phyloP scores from a whole-genome alignment of 73 alveolate genomes.

The Loxodes magnus region DNA sequence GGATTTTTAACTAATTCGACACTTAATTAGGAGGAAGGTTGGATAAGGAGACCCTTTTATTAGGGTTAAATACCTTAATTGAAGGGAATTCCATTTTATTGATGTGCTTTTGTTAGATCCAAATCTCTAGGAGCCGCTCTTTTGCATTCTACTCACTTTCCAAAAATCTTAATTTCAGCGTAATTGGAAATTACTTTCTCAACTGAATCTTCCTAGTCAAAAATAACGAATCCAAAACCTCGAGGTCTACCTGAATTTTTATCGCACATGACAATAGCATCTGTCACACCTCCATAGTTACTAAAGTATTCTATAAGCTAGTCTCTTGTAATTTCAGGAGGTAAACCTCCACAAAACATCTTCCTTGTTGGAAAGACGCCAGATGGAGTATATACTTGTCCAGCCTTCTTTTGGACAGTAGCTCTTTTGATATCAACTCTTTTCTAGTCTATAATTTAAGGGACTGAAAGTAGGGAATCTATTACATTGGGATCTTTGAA shows the following conservation, averaged over 20 bases:
- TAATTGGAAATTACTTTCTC: slow-evolving; percentile 31
- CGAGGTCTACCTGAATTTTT: slow-evolving; percentile 60
- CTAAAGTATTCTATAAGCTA: slow-evolving; percentile 33
- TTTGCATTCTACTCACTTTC: slow-evolving; percentile 72
- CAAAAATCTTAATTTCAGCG: slow-evolving; percentile 26
- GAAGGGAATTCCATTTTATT: too few species aligned
- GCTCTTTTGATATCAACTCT: slow-evolving; percentile 44
- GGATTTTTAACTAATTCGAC: too few species aligned
- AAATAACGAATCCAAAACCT: slow-evolving; percentile 72
- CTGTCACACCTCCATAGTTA: slow-evolving; percentile 53
- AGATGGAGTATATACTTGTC: slow-evolving; percentile 1
- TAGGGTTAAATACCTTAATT: too few species aligned
- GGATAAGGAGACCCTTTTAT: too few species aligned
- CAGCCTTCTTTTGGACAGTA: slow-evolving; percentile 21
- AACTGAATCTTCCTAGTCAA: slow-evolving; percentile 14
- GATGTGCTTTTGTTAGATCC: too few species aligned
- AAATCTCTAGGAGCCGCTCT: slow-evolving; percentile 54
- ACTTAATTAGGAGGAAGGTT: too few species aligned
- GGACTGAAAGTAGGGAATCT: slow-evolving; percentile 6
- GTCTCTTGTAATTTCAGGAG: slow-evolving; percentile 40
- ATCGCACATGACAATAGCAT: slow-evolving; percentile 49
- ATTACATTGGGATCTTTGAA: slow-evolving; percentile 5
- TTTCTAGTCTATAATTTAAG: slow-evolving; percentile 39
- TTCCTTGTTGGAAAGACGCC: slow-evolving; percentile 18
- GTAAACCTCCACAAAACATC: slow-evolving; percentile 68